A percentile compares a stretch with the other conserved stretches of the same genome.
Evolutionary conservation across 148 eudicot species (phyloP).

Genomic region (Chenopodium quinoa): DNA sequence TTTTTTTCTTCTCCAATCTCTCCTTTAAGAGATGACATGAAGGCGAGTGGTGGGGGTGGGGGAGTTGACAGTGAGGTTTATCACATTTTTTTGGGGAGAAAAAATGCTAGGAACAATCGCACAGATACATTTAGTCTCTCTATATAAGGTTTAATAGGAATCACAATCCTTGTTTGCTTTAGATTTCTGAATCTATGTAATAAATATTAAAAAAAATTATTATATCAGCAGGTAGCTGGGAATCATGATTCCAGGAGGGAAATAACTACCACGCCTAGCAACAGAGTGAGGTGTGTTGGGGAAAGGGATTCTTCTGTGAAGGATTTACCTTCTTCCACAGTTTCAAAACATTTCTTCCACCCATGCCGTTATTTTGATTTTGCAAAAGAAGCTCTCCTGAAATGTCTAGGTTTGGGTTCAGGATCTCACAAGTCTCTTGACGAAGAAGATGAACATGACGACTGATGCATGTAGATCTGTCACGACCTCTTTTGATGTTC

Average conservation of each 20-base stretch:
- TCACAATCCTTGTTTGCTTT: neutral
- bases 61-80: neutral
- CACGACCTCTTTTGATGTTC: neutral
- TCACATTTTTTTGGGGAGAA: neutral
- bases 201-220: neutral
- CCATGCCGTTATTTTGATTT: slow-evolving; percentile 48
- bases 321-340: slow-evolving; percentile 20
- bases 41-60: no score
- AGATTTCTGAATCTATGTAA: neutral
- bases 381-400: slow-evolving; percentile 68
- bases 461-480: slow-evolving; percentile 21
- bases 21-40: no score
- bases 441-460: slow-evolving; percentile 23
- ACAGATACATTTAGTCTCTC: neutral
- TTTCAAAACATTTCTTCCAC: slow-evolving; percentile 31
- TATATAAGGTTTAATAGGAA: neutral
- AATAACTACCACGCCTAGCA: slow-evolving; percentile 27
- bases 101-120: neutral
- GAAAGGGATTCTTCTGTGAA: slow-evolving; percentile 36
- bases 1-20: neutral
- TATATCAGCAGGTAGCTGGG: slow-evolving; percentile 29
- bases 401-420: slow-evolving; percentile 50
- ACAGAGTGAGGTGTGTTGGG: slow-evolving; percentile 27
- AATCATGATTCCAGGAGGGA: slow-evolving; percentile 22
- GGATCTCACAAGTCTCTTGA: slow-evolving; percentile 18